Percentiles rank a stretch among this genome's conserved stretches.
Conservation (phyloP, 352 stramenopile species). For the Globisporangium ultimum region DNA sequence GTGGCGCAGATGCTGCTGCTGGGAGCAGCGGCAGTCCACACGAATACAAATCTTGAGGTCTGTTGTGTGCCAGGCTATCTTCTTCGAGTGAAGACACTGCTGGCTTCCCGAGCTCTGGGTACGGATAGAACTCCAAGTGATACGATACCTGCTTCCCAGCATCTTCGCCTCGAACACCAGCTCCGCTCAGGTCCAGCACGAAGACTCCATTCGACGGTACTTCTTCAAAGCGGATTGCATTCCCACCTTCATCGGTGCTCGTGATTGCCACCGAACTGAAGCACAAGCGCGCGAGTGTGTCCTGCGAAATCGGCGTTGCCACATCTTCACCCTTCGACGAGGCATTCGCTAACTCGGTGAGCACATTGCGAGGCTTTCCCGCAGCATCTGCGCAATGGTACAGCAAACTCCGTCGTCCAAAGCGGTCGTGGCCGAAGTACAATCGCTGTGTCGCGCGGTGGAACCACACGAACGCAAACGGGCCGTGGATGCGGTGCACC, state of each 20-base stretch:
- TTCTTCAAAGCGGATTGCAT: conserved; percentile 46
- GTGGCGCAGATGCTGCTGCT: not conserved
- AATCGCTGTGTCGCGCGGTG: conserved; percentile 54
- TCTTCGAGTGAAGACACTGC: too few species aligned
- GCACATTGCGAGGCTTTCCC: conserved; percentile 12
- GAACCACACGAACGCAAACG: conserved; percentile 86
- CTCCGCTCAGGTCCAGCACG: conserved; percentile 43
- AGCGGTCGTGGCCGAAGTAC: conserved; percentile 90
- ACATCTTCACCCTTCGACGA: too few species aligned
- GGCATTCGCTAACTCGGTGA: conserved; percentile 15
- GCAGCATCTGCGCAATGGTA: conserved; percentile 27
- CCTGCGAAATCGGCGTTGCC: conserved; percentile 2
- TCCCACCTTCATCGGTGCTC: conserved; percentile 5
- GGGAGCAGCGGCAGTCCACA: conserved; percentile 18
- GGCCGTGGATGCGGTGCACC: conserved; percentile 50
- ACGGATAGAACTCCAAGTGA: conserved; percentile 37
- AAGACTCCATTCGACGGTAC: conserved; percentile 75
- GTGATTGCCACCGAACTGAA: conserved; percentile 48
- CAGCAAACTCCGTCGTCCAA: conserved; percentile 90
- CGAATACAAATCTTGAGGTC: conserved; percentile 27
- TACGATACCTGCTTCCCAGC: not conserved
- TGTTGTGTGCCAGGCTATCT: too few species aligned
- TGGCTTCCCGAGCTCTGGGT: conserved; percentile 17
- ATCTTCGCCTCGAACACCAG: not conserved
- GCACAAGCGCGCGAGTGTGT: conserved; percentile 28